Evolutionary conservation across 148 eudicot species (phyloP), one percentile per base, ranked within the genome.

Genomic region (Amaranthus cruentus): DNA sequence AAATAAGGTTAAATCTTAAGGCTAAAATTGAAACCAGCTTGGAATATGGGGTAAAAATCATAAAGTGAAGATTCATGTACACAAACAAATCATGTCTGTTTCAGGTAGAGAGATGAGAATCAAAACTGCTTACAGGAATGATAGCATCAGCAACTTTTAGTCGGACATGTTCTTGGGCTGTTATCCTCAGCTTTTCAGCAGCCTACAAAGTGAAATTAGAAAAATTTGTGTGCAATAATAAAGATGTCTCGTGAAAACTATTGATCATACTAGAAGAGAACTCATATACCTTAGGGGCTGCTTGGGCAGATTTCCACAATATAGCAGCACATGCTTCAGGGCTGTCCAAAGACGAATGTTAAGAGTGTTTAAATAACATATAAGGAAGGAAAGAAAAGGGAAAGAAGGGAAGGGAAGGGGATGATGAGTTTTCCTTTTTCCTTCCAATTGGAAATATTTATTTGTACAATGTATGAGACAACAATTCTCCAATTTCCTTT

Each of bases 291-390:
- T 86, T 85, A 38, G 97, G 93, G 75, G 93, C 79, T 53, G 90
- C 97, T 84, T 87, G 80, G 66, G 93, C 88, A 79, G 71, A 82
- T 80, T 87, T 89, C 89, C 88, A 89, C 74, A 91, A 80, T 77
- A 89, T 91, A 69, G 97, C 93, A 50, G 93, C 90, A 79, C 93
- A 91, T 69, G 93, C 97, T 78, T 91, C 97, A 67, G 97, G 91
- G 69, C 97, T 91, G 90, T 67, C 75, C n/a, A 44, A 0, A 55
- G 28, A 50, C 51, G 6, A 6, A 12, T 6, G 49, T 28, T 7
- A 57, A 67, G 8, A 6, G 7, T 60, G 61, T 58, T 47, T 58
- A 58, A 58, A 62, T 15, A 43, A 42, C 13, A 55, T 43, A 21
- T 11, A 11, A 28, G 38, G 38, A 28, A 28, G 38, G 1, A 28